Percentiles rank a stretch among this genome's conserved stretches.
phyloP scores from a whole-genome alignment of 495 filamentous ascomycete genomes.

The Antarctomyces pellizariae region DNA sequence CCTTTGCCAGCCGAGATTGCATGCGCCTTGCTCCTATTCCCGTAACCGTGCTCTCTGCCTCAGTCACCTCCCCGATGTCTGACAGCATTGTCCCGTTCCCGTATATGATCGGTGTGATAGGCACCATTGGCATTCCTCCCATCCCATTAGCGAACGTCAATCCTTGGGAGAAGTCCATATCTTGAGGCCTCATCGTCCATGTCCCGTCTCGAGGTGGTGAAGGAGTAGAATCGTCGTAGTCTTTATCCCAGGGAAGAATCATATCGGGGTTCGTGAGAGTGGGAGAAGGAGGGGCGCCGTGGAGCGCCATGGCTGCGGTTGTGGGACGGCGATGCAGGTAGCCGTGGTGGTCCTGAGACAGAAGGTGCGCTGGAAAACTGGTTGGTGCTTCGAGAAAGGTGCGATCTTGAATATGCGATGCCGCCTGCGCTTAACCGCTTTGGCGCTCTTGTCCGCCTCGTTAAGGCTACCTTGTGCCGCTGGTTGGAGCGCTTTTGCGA shows the following conservation, averaged over 20 bases:
- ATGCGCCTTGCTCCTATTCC: too few species aligned
- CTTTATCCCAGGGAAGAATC: conserved; percentile 48
- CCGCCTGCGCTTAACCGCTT: too few species aligned
- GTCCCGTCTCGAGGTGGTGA: conserved; percentile 10
- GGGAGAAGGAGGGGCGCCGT: conserved; percentile 35
- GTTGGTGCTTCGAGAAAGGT: too few species aligned
- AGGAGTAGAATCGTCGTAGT: conserved; percentile 31
- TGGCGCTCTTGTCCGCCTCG: too few species aligned
- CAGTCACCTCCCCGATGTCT: conserved; percentile 50
- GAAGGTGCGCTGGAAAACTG: too few species aligned
- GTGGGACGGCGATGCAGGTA: too few species aligned
- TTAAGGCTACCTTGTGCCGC: too few species aligned
- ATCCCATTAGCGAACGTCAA: conserved; percentile 13
- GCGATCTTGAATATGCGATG: too few species aligned
- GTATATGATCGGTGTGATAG: conserved; percentile 32
- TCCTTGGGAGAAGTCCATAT: conserved; percentile 12
- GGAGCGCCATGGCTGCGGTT: conserved; percentile 17
- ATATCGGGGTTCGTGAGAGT: conserved; percentile 86
- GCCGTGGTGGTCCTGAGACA: too few species aligned
- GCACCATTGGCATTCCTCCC: conserved; percentile 26
- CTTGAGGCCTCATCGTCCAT: conserved; percentile 2
- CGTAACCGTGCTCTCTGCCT: conserved; percentile 26
- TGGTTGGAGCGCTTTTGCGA: too few species aligned
- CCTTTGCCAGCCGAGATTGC: too few species aligned
- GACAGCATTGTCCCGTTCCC: conserved; percentile 40